Evolutionary conservation across 106 monocot genomes (phyloP).

Genomic region (Posidonia australis): DNA sequence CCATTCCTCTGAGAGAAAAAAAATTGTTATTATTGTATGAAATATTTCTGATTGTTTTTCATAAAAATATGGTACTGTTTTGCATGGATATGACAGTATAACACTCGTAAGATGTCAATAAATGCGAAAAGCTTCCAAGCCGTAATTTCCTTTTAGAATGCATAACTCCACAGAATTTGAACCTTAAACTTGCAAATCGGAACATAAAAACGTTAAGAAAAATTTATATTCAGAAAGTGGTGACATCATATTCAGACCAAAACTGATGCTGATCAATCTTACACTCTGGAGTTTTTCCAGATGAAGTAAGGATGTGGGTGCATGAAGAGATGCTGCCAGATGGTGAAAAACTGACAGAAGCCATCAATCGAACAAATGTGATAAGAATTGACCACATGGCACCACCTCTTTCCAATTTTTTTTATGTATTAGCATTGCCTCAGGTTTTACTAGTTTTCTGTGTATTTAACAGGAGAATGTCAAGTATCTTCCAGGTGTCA

Average conservation of each 20-base stretch:
- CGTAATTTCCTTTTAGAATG: too few species aligned
- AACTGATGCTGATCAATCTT: neutral
- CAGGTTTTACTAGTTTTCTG: neutral
- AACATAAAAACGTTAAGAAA: too few species aligned
- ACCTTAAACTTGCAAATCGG: too few species aligned
- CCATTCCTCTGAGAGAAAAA: neutral
- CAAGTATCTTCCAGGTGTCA: slow-evolving; percentile 78
- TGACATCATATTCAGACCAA: too few species aligned
- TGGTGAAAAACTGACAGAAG: slow-evolving; percentile 65
- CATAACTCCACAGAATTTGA: too few species aligned
- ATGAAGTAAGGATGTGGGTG: slow-evolving; percentile 97
- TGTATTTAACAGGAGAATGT: slow-evolving; percentile 64
- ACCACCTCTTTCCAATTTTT: neutral
- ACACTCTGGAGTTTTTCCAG: slow-evolving; percentile 13
- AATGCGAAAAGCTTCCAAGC: too few species aligned
- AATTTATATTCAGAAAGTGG: too few species aligned
- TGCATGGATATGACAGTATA: too few species aligned
- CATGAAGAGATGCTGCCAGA: slow-evolving; percentile 60
- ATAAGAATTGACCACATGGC: neutral
- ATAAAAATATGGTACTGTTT: neutral
- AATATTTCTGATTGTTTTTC: neutral
- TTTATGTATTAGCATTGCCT: too few species aligned
- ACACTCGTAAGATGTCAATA: too few species aligned
- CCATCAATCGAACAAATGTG: slow-evolving; percentile 68
- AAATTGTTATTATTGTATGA: neutral